Percentiles rank a stretch among this genome's conserved stretches.
Evolutionary conservation across 176 grass and related monocot species (phyloP).

Genomic region (Poa annua): DNA sequence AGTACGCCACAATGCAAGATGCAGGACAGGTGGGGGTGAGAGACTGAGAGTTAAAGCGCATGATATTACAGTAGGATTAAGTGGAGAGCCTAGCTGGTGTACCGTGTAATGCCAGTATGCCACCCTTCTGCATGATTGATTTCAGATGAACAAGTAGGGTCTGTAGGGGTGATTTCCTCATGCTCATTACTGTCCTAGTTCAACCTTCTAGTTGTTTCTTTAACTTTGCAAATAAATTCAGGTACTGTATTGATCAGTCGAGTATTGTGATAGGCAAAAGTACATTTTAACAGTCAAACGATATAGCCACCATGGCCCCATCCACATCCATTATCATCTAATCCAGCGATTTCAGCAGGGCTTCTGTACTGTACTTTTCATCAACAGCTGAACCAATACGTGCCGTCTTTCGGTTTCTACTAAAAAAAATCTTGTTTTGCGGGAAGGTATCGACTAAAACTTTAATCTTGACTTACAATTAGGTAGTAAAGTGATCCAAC

Average conservation of each 20-base stretch:
- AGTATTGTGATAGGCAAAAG: neutral
- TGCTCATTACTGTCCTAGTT: neutral
- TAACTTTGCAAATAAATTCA: neutral
- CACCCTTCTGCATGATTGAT: neutral
- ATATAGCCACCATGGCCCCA: neutral
- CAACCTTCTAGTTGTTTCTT: neutral
- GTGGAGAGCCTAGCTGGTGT: neutral
- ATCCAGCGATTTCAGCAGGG: neutral
- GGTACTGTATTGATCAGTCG: neutral
- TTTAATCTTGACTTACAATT: neutral
- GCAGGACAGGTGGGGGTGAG: neutral
- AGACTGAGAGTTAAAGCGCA: conserved; percentile 10
- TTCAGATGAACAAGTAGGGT: conserved; percentile 9
- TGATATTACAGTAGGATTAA: neutral
- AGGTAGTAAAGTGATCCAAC: neutral
- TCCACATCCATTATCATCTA: neutral
- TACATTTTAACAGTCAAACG: neutral
- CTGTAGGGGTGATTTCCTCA: neutral
- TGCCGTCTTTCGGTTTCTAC: neutral
- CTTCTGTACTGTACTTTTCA: neutral
- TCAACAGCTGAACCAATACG: neutral
- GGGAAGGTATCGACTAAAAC: neutral
- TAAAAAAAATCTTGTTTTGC: neutral
- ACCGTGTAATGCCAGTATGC: neutral
- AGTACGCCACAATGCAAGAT: neutral